A percentile compares a stretch with the other conserved stretches of the same genome.
Evolutionary conservation across 345 rosid species (phyloP).

Genomic region (Gossypium ekmanianum): DNA sequence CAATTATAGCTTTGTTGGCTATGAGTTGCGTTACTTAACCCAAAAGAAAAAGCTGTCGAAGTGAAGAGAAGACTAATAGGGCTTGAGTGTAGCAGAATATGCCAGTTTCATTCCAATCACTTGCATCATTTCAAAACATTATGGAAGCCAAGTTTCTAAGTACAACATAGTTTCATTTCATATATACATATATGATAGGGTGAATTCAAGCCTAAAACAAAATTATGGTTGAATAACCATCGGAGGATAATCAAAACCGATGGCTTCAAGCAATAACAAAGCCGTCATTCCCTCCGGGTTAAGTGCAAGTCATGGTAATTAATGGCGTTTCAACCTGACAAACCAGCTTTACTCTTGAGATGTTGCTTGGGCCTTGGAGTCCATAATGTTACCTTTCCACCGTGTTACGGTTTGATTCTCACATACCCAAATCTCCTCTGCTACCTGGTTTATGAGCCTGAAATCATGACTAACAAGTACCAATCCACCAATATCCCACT

Average conservation of each 20-base stretch:
- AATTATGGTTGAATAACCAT: too few relatives aligned
- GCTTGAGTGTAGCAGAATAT: too few relatives aligned
- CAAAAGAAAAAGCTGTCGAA: too few relatives aligned
- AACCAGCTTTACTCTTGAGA: slow-evolving; percentile 68
- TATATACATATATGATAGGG: too few relatives aligned
- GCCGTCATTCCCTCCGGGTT: background rate
- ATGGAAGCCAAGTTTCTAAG: too few relatives aligned
- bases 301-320: background rate
- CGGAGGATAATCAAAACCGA: background rate
- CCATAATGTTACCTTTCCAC: slow-evolving; percentile 87
- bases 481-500: slow-evolving; percentile 75
- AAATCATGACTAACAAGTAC: slow-evolving; percentile 88
- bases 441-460: slow-evolving; percentile 87
- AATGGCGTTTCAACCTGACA: slow-evolving; percentile 33
- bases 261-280: background rate
- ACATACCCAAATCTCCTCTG: slow-evolving; percentile 82
- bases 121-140: too few relatives aligned
- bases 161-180: too few relatives aligned
- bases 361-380: slow-evolving; percentile 49
- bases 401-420: slow-evolving; percentile 62
- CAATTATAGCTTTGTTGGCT: too few relatives aligned
- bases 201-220: background rate
- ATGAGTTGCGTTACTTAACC: too few relatives aligned
- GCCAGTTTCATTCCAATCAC: too few relatives aligned
- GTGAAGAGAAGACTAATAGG: too few relatives aligned